Evolutionary conservation across 306 rosid species (phyloP).

Genomic region (Pyrus communis): DNA sequence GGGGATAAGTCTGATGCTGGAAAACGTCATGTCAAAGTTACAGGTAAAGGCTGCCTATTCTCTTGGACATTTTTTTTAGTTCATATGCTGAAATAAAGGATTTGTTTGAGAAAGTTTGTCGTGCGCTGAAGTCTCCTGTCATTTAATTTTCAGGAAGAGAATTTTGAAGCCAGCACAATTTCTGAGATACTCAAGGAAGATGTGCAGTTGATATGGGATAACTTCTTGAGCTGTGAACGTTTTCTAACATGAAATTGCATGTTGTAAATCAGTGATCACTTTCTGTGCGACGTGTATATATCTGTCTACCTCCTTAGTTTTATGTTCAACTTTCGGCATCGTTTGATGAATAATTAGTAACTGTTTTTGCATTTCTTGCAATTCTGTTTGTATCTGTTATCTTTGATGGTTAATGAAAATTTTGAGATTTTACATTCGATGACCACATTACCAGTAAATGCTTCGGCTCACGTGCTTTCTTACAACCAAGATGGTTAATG

Average conservation of each 20-base stretch:
- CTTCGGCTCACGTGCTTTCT: too few species aligned
- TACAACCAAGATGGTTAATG: too few species aligned
- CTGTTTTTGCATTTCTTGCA: not conserved
- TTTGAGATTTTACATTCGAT: not conserved
- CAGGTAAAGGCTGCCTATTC: conserved; percentile 11
- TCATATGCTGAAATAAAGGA: not conserved
- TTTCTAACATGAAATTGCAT: conserved; percentile 16
- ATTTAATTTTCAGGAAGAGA: conserved; percentile 13
- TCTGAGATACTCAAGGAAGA: conserved; percentile 37
- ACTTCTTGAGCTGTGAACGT: conserved; percentile 20
- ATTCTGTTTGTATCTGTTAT: not conserved
- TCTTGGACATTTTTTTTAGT: not conserved
- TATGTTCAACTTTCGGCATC: not conserved
- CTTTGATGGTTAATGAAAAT: not conserved
- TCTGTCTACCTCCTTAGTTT: not conserved
- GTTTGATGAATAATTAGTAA: not conserved
- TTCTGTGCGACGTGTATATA: not conserved
- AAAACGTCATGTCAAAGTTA: conserved; percentile 22
- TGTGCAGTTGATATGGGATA: conserved; percentile 34
- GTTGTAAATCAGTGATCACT: not conserved
- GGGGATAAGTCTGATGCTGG: conserved; percentile 30
- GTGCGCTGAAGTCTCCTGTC: not conserved
- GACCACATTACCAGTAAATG: not conserved
- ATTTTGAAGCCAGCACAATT: conserved; percentile 18
- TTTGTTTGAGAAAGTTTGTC: too few species aligned